Evolutionary conservation across 305 asterid species (phyloP).

Genomic region (Ajuga reptans): DNA sequence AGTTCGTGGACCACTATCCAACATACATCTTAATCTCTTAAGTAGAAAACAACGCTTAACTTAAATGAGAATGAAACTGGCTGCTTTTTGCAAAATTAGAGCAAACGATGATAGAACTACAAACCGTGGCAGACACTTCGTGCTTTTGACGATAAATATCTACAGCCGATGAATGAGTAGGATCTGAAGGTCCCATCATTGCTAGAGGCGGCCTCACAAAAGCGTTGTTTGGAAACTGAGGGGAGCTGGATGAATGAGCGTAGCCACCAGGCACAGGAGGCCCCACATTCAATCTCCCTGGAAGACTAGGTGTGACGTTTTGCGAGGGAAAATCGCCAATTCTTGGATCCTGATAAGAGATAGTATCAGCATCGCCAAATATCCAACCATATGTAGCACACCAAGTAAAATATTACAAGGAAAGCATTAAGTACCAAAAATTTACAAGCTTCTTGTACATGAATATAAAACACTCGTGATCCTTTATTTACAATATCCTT

Average conservation of each 20-base stretch:
- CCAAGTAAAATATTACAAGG: background rate
- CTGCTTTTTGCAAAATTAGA: background rate
- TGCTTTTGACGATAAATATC: constrained; percentile 82
- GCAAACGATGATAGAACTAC: constrained; percentile 25
- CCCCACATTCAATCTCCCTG: constrained; percentile 51
- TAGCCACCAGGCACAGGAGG: constrained; percentile 54
- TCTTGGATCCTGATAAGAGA: constrained; percentile 55
- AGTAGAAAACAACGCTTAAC: background rate
- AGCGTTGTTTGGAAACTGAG: constrained; percentile 52
- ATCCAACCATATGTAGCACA: constrained; percentile 5
- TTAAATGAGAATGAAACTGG: background rate
- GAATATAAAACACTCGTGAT: background rate
- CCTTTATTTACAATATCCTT: background rate
- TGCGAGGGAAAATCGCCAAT: constrained; percentile 52
- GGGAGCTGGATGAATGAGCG: constrained; percentile 49
- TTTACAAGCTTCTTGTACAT: background rate
- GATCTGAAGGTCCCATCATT: constrained; percentile 63
- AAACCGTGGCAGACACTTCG: constrained; percentile 90
- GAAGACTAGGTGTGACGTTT: constrained; percentile 42
- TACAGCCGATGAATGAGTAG: constrained; percentile 50
- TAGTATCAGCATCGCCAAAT: constrained; percentile 17
- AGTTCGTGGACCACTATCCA: background rate
- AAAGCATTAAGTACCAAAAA: constrained; percentile 1
- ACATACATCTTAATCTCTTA: background rate
- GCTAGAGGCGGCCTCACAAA: constrained; percentile 54